Conservation (phyloP, 1,139 yeast species). For the Kodamaea arcana region DNA sequence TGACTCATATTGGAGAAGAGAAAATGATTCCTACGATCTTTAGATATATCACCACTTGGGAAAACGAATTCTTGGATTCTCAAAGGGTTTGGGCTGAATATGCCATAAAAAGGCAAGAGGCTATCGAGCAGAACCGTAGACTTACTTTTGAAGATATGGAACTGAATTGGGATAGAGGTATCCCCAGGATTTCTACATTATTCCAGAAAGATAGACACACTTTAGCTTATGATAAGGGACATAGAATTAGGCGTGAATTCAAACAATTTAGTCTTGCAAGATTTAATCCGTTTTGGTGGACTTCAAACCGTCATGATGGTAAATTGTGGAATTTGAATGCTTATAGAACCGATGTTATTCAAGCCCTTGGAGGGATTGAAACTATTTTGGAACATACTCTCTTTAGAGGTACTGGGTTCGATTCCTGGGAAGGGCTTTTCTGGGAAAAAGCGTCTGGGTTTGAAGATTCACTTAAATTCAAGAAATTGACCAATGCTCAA, state of each 20-base stretch:
- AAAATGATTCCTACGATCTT: conserved; percentile 89
- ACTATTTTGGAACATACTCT: conserved; percentile 93
- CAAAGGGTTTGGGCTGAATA: conserved; percentile 98
- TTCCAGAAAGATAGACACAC: conserved; percentile 96
- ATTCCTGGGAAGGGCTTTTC: conserved; percentile 96
- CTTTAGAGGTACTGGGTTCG: conserved; percentile 96
- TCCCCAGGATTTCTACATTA: conserved; percentile 91
- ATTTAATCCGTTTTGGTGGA: conserved; percentile 96
- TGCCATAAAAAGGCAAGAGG: conserved; percentile 85
- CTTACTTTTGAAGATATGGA: conserved; percentile 91
- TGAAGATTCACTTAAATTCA: conserved; percentile 92
- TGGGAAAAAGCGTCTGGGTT: conserved; percentile 98
- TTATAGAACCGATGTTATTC: conserved; percentile 93
- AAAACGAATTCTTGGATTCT: conserved; percentile 89
- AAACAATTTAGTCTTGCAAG: conserved; percentile 69
- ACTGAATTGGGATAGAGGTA: conserved; percentile 92
- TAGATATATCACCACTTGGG: conserved; percentile 94
- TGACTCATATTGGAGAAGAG: conserved; percentile 69
- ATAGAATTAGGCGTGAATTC: conserved; percentile 76
- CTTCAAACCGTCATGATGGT: conserved; percentile 90
- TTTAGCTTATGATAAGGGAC: conserved; percentile 92
- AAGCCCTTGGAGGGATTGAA: conserved; percentile 96
- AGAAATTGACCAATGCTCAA: conserved; percentile 95
- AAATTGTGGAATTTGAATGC: conserved; percentile 91
- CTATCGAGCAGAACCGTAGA: conserved; percentile 79